These are phyloP conservation scores for Suillus cothurnatus DNA, from an alignment of 768 basidiomycete species.

Conservation along the genomic window DNA sequence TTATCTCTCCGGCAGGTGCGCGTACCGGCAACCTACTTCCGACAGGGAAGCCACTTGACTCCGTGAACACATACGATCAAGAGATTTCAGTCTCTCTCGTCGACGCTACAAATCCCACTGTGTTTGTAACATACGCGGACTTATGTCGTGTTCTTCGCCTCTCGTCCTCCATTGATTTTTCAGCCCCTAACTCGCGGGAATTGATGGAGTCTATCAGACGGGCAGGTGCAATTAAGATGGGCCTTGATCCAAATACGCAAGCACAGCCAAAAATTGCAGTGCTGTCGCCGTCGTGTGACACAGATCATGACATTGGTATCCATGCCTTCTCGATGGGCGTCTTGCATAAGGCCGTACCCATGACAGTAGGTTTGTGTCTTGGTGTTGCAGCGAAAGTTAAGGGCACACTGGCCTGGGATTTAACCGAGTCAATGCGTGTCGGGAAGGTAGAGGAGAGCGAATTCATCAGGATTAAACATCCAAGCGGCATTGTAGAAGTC, in stretches of 20 bases:
- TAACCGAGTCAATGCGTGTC: constrained; percentile 20
- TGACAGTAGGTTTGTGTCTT: constrained; percentile 72
- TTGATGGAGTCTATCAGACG: constrained; percentile 57
- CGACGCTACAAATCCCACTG: constrained; percentile 76
- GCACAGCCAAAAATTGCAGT: constrained; percentile 75
- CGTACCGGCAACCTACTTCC: constrained; percentile 74
- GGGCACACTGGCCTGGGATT: constrained; percentile 60
- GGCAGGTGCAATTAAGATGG: constrained; percentile 60
- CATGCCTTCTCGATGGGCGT: constrained; percentile 74
- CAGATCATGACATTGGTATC: constrained; percentile 43
- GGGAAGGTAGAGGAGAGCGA: constrained; percentile 24
- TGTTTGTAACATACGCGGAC: constrained; percentile 55
- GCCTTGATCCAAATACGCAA: constrained; percentile 59
- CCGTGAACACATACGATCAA: constrained; percentile 36
- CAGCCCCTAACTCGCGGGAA: constrained; percentile 17
- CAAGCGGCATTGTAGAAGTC: constrained; percentile 68
- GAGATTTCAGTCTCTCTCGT: constrained; percentile 53
- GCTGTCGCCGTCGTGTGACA: constrained; percentile 39
- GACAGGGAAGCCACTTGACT: constrained; percentile 51
- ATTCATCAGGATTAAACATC: constrained; percentile 59
- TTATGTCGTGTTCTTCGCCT: constrained; percentile 38
- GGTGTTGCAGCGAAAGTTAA: constrained; percentile 61
- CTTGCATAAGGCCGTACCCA: constrained; percentile 68
- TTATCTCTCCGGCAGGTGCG: constrained; percentile 66
- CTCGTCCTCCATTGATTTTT: constrained; percentile 9